Conservation (phyloP, 2,329 filamentous ascomycete genomes). For the Orbilia blumenaviensis region DNA sequence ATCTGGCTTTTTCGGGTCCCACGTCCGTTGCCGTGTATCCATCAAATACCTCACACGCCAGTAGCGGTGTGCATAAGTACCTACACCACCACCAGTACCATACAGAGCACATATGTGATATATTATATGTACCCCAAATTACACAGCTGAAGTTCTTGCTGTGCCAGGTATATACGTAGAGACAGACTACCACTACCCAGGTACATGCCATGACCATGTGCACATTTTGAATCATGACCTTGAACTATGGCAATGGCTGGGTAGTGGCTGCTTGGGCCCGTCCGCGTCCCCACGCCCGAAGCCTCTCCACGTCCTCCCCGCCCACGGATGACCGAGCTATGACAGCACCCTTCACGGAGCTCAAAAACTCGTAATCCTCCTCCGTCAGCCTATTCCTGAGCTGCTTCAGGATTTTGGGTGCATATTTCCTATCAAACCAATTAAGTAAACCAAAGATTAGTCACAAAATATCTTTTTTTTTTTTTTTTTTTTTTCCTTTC, state of each 20-base stretch:
- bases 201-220: neutral
- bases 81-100: too few relatives aligned
- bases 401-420: conserved; percentile 56
- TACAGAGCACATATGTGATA: too few relatives aligned
- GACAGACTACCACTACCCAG: too few relatives aligned
- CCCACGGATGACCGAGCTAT: conserved; percentile 52
- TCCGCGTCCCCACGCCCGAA: conserved; percentile 30
- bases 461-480: neutral
- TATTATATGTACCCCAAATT: too few relatives aligned
- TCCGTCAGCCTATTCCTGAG: conserved; percentile 52
- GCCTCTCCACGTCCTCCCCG: conserved; percentile 50
- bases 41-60: neutral
- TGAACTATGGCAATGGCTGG: neutral
- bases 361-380: conserved; percentile 53
- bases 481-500: too few relatives aligned
- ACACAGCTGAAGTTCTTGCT: too few relatives aligned
- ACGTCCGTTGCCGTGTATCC: neutral
- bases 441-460: neutral
- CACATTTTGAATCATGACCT: neutral
- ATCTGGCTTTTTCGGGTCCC: conserved; percentile 21
- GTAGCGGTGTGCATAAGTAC: neutral
- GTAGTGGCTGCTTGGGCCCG: neutral
- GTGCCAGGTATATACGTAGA: too few relatives aligned
- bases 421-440: conserved; percentile 56
- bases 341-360: conserved; percentile 55